Conservation (phyloP, 768 basidiomycete species). For the Phaffia tasmanica region DNA sequence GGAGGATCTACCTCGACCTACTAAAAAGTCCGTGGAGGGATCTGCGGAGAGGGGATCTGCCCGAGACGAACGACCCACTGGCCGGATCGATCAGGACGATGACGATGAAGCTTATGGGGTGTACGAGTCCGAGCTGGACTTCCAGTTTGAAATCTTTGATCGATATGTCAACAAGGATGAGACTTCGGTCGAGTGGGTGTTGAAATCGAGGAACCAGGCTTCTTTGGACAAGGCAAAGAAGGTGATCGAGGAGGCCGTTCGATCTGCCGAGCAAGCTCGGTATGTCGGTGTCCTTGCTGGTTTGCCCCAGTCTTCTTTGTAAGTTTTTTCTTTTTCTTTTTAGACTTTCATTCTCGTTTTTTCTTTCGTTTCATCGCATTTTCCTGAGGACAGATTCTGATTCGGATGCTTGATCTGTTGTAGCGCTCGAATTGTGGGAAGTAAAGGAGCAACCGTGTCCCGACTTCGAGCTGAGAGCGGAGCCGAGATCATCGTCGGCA, state of each 20-base stretch:
- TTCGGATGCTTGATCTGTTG: neutral
- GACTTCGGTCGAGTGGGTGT: constrained; percentile 71
- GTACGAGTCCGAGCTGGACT: constrained; percentile 40
- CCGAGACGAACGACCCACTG: constrained; percentile 32
- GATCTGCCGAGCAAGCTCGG: constrained; percentile 58
- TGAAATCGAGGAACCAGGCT: constrained; percentile 68
- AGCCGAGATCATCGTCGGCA: constrained; percentile 80
- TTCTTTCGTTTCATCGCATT: neutral
- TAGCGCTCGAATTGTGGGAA: constrained; percentile 67
- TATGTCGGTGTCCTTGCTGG: constrained; percentile 44
- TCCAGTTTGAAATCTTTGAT: constrained; percentile 57
- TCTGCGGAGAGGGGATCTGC: neutral
- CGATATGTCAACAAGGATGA: constrained; percentile 76
- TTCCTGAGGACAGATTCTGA: neutral
- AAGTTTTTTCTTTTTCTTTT: neutral
- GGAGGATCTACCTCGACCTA: constrained; percentile 25
- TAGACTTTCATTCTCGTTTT: neutral
- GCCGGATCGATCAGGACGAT: constrained; percentile 81
- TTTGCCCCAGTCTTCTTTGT: constrained; percentile 58
- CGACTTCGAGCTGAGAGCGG: constrained; percentile 79
- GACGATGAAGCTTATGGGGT: constrained; percentile 37
- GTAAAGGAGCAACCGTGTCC: constrained; percentile 74
- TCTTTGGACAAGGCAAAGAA: constrained; percentile 64
- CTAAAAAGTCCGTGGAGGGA: constrained; percentile 29
- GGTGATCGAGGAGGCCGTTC: constrained; percentile 53